These are phyloP conservation scores for Calonectria pauciramosa DNA, from an alignment of 2,329 filamentous ascomycete genomes.

Conservation along the genomic window DNA sequence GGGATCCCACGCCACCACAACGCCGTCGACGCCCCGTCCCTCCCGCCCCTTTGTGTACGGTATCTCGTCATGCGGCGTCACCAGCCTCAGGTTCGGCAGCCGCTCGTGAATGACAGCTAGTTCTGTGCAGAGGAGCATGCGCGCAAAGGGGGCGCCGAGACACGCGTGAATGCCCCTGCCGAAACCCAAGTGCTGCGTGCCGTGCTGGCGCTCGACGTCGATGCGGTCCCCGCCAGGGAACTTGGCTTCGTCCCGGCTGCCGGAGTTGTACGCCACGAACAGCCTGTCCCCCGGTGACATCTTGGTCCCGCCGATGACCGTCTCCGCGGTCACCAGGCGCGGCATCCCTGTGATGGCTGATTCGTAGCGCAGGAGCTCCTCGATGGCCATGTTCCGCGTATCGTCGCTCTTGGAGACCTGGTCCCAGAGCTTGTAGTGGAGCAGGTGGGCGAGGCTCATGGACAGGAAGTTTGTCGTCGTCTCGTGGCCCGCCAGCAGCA, in stretches of 20 bases:
- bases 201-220: neutral
- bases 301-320: neutral
- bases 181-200: constrained; percentile 11
- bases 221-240: neutral
- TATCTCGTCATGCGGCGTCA: neutral
- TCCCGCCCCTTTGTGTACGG: neutral
- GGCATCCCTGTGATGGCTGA: constrained; percentile 14
- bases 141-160: constrained; percentile 15
- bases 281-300: neutral
- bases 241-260: constrained; percentile 14
- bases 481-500: neutral
- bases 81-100: neutral
- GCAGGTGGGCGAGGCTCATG: neutral
- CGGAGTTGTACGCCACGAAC: constrained; percentile 14
- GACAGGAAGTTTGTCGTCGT: neutral
- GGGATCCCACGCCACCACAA: neutral
- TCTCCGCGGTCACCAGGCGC: constrained; percentile 5
- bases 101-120: neutral
- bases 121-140: constrained; percentile 1
- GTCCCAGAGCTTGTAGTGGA: neutral
- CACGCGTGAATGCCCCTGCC: constrained; percentile 2
- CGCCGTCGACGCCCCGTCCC: neutral
- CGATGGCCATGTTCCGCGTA: neutral
- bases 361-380: neutral
- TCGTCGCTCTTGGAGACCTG: neutral